Percentiles rank a stretch among this genome's conserved stretches.
Conservation (phyloP, 768 basidiomycete species). For the Clavulina sp. region DNA sequence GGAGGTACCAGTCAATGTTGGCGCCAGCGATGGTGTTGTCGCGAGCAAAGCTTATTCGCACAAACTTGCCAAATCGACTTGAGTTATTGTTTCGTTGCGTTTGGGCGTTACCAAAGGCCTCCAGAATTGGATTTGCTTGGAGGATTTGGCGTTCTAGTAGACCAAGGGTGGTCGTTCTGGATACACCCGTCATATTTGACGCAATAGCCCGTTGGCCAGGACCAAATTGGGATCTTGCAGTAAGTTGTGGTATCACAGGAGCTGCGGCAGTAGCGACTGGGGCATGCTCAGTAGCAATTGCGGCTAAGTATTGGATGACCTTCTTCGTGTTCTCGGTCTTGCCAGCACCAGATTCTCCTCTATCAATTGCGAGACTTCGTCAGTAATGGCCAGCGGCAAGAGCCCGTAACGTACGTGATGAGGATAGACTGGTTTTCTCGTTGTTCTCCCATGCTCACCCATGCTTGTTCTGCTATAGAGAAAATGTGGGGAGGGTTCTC, state of each 20-base stretch:
- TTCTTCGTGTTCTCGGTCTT: conserved; percentile 99
- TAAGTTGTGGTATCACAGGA: too few species aligned
- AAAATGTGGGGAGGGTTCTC: conserved; percentile 96
- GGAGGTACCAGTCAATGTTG: conserved; percentile 95
- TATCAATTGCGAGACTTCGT: conserved; percentile 17
- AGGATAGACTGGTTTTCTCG: conserved; percentile 94
- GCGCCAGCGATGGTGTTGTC: conserved; percentile 93
- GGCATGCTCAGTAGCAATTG: conserved; percentile 69
- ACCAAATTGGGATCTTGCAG: background rate
- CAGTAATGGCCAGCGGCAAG: conserved; percentile 10
- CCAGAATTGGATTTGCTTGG: conserved; percentile 92
- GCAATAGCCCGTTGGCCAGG: conserved; percentile 22
- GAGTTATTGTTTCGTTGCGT: conserved; percentile 98
- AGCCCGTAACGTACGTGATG: conserved; percentile 61
- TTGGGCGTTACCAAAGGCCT: conserved; percentile 97
- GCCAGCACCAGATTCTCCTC: conserved; percentile 96
- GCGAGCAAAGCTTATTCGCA: conserved; percentile 83
- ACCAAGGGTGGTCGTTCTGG: conserved; percentile 47
- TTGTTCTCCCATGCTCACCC: conserved; percentile 97
- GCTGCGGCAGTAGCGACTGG: conserved; percentile 56
- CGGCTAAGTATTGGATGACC: conserved; percentile 96
- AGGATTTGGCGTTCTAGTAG: conserved; percentile 90
- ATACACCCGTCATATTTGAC: conserved; percentile 38
- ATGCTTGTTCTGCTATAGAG: conserved; percentile 91
- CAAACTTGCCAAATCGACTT: conserved; percentile 96